These are phyloP conservation scores for Heliamphora exappendiculata DNA, from an alignment of 148 eudicot species.

Conservation along the genomic window DNA sequence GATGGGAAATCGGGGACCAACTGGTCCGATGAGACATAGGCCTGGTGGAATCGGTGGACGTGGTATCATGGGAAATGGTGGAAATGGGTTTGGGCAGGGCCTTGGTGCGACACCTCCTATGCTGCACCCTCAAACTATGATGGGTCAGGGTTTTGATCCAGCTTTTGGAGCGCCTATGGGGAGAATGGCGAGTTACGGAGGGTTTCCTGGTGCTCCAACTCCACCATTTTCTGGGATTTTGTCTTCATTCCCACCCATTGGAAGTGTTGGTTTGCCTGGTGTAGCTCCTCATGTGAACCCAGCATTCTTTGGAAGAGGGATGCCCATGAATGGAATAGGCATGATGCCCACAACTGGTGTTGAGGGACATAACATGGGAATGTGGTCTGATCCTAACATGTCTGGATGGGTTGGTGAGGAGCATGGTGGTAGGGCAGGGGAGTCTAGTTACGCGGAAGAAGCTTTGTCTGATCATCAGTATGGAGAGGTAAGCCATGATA, in stretches of 20 bases:
- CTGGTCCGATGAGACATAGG: slow-evolving; percentile 54
- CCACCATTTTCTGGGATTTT: slow-evolving; percentile 71
- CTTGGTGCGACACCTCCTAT: slow-evolving; percentile 56
- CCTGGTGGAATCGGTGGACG: slow-evolving; percentile 57
- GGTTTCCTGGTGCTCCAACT: slow-evolving; percentile 60
- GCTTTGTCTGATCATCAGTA: slow-evolving; percentile 76
- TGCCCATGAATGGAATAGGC: slow-evolving; percentile 52
- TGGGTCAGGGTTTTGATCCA: slow-evolving; percentile 87
- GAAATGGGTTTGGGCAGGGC: slow-evolving; percentile 66
- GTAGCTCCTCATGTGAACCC: slow-evolving; percentile 93
- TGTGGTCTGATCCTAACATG: slow-evolving; percentile 85
- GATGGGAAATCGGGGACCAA: slow-evolving; percentile 55
- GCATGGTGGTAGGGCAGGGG: slow-evolving; percentile 65
- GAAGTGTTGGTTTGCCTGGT: slow-evolving; percentile 66
- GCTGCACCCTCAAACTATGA: slow-evolving; percentile 78
- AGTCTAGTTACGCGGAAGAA: slow-evolving; percentile 83
- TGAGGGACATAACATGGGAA: slow-evolving; percentile 78
- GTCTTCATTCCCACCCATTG: slow-evolving; percentile 67
- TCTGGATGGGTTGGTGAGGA: slow-evolving; percentile 82
- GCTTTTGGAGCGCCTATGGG: slow-evolving; percentile 85
- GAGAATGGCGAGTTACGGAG: slow-evolving; percentile 58
- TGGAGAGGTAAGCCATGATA: slow-evolving; percentile 68
- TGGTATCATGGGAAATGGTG: slow-evolving; percentile 69
- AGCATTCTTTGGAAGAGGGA: slow-evolving; percentile 78
- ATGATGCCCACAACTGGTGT: slow-evolving; percentile 75